Evolutionary conservation across 345 rosid genomes (phyloP), one percentile per base, ranked within the genome.

Genomic region (Turritis glabra): DNA sequence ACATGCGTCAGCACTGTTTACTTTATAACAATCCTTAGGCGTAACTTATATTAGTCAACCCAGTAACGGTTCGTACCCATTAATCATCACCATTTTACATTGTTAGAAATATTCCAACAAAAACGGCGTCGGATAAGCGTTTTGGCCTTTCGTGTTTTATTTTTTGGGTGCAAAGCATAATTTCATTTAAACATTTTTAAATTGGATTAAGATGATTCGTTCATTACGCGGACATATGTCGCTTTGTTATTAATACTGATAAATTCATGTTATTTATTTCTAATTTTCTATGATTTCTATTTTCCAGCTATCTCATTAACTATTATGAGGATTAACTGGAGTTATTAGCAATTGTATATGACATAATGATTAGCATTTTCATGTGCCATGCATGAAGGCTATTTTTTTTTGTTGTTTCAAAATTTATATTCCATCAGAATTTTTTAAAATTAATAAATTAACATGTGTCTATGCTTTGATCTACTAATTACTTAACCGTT

Each of bases 331-430:
- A 57, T 67, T 57, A 56, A 47, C 57, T 33, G 40, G 50, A 74
- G 32, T 25, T 66, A 35, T 47, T 63, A 65, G 19, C 48, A 74
- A 55, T 55, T 47, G 23, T 56, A 19, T 65, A 55, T 11, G 25
- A 46, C 18, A 35, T 27, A 57, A 67, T 74, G 33, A 67, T 75
- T 67, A 37, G 5, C 9, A 48, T 22, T 27, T 57, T 67, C 79
- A 75, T 67, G 73, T 75, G 78, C 73, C 43, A 67, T 67, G 61
- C 67, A 50, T 43, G 60, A 75, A 75, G 54, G 54, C 77, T 65
- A 8, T 11, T 22, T 30, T 12, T 55, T 21, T 15, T 41, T n/a
- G 18, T 27, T 5, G 46, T 25, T 0, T 10, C 12, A 1, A 11
- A 25, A 12, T n/a, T n/a, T n/a, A n/a, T n/a, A n/a, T n/a, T 47